Evolutionary conservation across 108 stramenopile species (phyloP), one percentile per base, ranked within the genome.

Genomic region (Conticribra guillardii): DNA sequence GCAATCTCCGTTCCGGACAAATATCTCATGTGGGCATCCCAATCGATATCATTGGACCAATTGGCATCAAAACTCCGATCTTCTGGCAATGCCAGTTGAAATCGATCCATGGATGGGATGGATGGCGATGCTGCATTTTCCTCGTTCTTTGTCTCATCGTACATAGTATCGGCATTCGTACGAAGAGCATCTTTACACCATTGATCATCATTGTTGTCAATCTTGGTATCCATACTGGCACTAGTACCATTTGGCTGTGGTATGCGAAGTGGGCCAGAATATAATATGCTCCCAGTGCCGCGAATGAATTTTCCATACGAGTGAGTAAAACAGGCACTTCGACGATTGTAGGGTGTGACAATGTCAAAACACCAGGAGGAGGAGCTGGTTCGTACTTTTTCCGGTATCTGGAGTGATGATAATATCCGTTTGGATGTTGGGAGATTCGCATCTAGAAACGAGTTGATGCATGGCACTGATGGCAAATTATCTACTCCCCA

Each of bases 361-460:
- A 95, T 81, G 62, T 97, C 96, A 79, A 95, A 91, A 53, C 91
- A 94, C 95, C 95, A 96, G 1, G 92, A 68, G 16, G 92, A 84
- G 51, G 73, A 74, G 30, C 72, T 79, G 16, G 78, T 24, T 30
- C 86, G 58, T 1, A 91, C 21, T 46, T 75, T 75, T 50, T 57
- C 54, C 4, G 92, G 95, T 33, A 93, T 78, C 44, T 58, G 64
- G 11, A 84, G 82, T 21, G 41, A n/a, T n/a, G n/a, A n/a, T n/a
- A n/a, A 32, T 47, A 45, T 59, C 53, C 47, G 28, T 71, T 65
- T 73, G 18, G 2, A 41, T 21, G 60, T 21, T 53, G 45, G 31
- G 23, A 66, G 54, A 44, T 79, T 66, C 31, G 29, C 24, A 44
- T 79, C 72, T 33, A 79, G 72, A 49, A 67, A 79, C 16, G 44